Evolutionary conservation across 371 early-diverging fungal species (phyloP).

Genomic region (Saksenaea oblongispora): DNA sequence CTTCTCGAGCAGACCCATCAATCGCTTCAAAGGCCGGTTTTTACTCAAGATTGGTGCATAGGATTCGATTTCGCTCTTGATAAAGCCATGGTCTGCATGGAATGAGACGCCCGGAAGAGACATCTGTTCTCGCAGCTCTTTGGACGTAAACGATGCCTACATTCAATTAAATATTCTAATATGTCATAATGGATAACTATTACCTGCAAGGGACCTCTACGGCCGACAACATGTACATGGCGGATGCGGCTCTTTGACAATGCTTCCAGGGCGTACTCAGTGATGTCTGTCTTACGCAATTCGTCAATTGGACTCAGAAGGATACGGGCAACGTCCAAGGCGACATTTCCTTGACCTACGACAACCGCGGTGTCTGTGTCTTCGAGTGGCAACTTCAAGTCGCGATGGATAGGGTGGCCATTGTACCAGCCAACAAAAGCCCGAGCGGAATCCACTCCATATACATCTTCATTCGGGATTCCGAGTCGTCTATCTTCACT

Average conservation of each 20-base stretch:
- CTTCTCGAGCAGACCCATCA: slow-evolving; percentile 78
- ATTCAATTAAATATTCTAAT: neutral
- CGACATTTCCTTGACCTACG: slow-evolving; percentile 97
- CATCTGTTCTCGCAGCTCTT: slow-evolving; percentile 95
- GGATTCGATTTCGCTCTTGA: slow-evolving; percentile 47
- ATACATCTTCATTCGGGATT: slow-evolving; percentile 66
- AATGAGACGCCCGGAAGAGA: slow-evolving; percentile 64
- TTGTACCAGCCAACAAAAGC: slow-evolving; percentile 96
- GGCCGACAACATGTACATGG: slow-evolving; percentile 86
- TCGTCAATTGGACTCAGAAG: slow-evolving; percentile 75
- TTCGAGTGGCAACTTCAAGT: slow-evolving; percentile 63
- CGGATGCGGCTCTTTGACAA: slow-evolving; percentile 71
- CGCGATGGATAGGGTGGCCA: slow-evolving; percentile 73
- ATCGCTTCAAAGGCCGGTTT: slow-evolving; percentile 72
- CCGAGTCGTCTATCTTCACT: slow-evolving; percentile 70
- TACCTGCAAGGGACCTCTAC: slow-evolving; percentile 93
- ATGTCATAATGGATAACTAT: neutral
- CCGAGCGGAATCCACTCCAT: slow-evolving; percentile 78
- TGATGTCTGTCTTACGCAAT: slow-evolving; percentile 88
- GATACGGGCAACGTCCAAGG: slow-evolving; percentile 92
- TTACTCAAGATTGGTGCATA: slow-evolving; percentile 37
- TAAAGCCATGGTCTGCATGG: slow-evolving; percentile 56
- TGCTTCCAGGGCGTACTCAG: slow-evolving; percentile 73
- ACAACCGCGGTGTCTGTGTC: slow-evolving; percentile 76
- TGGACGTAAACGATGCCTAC: slow-evolving; percentile 88